Evolutionary conservation across 768 basidiomycete species (phyloP), one percentile per base, ranked within the genome.

Genomic region (Tricholomella constricta): DNA sequence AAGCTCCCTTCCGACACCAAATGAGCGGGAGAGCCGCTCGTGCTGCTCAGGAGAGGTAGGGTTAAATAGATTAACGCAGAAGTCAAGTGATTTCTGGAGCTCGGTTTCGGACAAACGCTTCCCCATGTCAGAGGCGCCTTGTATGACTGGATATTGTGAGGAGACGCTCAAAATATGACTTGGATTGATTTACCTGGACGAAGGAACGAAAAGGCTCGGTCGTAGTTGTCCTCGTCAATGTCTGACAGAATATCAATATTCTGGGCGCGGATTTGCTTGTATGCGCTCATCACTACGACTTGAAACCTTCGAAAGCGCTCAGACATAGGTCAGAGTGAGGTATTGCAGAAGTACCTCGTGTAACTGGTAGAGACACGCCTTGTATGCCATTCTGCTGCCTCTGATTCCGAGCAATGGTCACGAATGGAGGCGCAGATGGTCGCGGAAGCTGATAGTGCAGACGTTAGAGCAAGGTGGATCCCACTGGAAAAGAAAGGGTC

Each of bases 41-140:
- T 83, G 83, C 55, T 81, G 74, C 60, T 84, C 85, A 9, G 83
- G 84, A 8, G 81, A 76, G 2, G 84, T 86, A 6, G 89, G 87
- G 52, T 77, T 80, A 72, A 88, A 89, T 12, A 89, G 76, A 56
- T 84, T 81, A 43, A 84, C 79, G 63, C 88, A 90, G 65, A 91
- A 91, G 66, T 90, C 86, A 20, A 91, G 76, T 15, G 89, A 86
- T 51, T 77, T 83, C 57, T 89, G 85, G 1, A 91, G 77, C 66
- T 91, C 89, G 42, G 72, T 75, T 67, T 88, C 89, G 2, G 86
- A 88, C 29, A 91, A 76, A 14, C 78, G 81, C 27, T 74, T 71
- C 12, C 89, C 89, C 79, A 90, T 83, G 55, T 91, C 89, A 0
- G 84, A 84, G 38, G 84, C 85, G 6, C 89, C 89, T 67, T 91